Percentiles rank a stretch among this genome's conserved stretches.
phyloP scores from a whole-genome alignment of 257 asterid species.

The Fraxinus quadrangulata region DNA sequence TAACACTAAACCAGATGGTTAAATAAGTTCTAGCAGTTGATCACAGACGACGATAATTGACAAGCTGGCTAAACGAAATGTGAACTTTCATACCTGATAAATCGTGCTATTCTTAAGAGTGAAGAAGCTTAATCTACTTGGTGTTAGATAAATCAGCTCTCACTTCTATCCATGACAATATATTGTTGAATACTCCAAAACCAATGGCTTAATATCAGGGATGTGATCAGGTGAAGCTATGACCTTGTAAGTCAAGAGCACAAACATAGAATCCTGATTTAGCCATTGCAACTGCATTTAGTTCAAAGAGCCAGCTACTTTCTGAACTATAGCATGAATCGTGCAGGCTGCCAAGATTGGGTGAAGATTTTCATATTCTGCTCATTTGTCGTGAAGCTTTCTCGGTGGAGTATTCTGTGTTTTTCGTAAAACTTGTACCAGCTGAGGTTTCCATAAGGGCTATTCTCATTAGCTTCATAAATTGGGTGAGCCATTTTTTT shows the following conservation, averaged over 20 bases:
- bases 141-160: conserved; percentile 38
- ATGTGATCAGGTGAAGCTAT: conserved; percentile 65
- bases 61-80: neutral
- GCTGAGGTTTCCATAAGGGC: conserved; percentile 75
- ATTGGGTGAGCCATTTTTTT: conserved; percentile 63
- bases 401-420: conserved; percentile 57
- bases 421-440: conserved; percentile 62
- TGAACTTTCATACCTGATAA: neutral
- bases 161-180: conserved; percentile 58
- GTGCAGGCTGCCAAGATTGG: conserved; percentile 77
- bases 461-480: conserved; percentile 63
- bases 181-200: conserved; percentile 43
- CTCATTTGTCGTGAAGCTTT: conserved; percentile 58
- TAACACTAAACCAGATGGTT: neutral
- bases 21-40: neutral
- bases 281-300: conserved; percentile 74
- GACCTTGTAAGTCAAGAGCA: conserved; percentile 78
- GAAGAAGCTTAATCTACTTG: neutral
- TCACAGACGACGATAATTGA: neutral
- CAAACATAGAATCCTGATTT: conserved; percentile 67
- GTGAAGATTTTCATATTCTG: conserved; percentile 57
- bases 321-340: conserved; percentile 81
- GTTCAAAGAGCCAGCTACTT: conserved; percentile 79
- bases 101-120: neutral
- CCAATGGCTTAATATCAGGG: conserved; percentile 45